Percentiles rank a stretch among this genome's conserved stretches.
These are phyloP conservation scores for Schwanniomyces occidentalis DNA, from an alignment of 805 yeast genomes.

Conservation along the genomic window DNA sequence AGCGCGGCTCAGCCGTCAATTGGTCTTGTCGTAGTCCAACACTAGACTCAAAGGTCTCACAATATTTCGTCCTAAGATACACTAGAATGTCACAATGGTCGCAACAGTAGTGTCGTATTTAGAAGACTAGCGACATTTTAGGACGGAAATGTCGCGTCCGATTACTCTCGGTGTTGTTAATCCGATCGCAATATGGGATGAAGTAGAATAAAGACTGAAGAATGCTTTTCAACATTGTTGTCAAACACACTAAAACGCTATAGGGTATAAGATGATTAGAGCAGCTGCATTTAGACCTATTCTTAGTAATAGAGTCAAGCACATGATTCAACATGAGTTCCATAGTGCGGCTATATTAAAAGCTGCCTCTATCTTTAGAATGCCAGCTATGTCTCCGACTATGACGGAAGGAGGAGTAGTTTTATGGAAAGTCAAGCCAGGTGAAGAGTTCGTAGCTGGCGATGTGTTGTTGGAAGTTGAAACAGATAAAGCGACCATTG, in stretches of 20 bases:
- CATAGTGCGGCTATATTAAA: slow-evolving; percentile 4
- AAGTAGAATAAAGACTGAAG: no score
- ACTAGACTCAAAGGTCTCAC: no score
- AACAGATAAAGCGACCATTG: slow-evolving; percentile 81
- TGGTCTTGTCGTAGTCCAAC: no score
- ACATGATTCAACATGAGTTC: slow-evolving; percentile 1
- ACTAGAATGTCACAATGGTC: no score
- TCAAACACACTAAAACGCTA: no score
- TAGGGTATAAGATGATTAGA: slow-evolving; percentile 6
- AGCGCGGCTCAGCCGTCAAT: no score
- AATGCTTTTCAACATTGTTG: no score
- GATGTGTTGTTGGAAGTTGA: slow-evolving; percentile 83
- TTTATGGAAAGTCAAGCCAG: slow-evolving; percentile 77
- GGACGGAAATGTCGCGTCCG: slow-evolving; percentile 11
- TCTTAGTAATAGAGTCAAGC: slow-evolving; percentile 2
- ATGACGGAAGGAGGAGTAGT: slow-evolving; percentile 96
- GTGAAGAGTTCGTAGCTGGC: slow-evolving; percentile 74
- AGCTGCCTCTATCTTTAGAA: slow-evolving; percentile 58
- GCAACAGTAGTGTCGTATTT: no score
- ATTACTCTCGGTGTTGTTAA: slow-evolving; percentile 8
- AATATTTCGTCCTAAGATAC: no score
- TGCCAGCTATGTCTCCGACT: slow-evolving; percentile 99
- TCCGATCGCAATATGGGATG: slow-evolving; percentile 4
- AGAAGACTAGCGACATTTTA: background rate
- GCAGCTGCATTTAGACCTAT: slow-evolving; percentile 4